phyloP scores from a whole-genome alignment of 306 rosid species.

The Erythrophleum fordii region DNA sequence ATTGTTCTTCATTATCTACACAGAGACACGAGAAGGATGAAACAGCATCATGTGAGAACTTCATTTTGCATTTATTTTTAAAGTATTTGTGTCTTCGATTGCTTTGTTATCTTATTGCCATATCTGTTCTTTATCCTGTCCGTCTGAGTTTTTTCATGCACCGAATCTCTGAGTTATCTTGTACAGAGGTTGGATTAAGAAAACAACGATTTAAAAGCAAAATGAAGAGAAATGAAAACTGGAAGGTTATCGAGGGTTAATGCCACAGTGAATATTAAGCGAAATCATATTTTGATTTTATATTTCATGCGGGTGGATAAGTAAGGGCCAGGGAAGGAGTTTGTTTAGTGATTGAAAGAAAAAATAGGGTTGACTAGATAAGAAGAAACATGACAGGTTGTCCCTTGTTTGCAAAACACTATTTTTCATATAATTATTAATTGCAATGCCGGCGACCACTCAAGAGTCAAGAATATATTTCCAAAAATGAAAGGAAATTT shows the following conservation, averaged over 20 bases:
- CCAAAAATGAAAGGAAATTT: not conserved
- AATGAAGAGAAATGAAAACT: not conserved
- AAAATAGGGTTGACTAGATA: not conserved
- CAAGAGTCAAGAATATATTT: not conserved
- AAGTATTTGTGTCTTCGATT: not conserved
- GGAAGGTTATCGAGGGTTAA: not conserved
- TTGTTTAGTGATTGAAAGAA: not conserved
- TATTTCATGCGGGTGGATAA: not conserved
- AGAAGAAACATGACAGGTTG: not conserved
- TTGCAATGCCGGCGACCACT: not conserved
- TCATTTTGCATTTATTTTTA: not conserved
- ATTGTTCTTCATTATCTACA: not conserved
- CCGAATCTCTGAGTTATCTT: no score
- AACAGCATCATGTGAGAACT: not conserved
- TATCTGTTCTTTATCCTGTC: not conserved
- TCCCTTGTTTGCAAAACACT: not conserved
- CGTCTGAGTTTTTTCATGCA: not conserved
- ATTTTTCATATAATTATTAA: not conserved
- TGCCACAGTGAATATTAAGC: not conserved
- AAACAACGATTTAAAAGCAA: no score
- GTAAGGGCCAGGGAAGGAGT: not conserved
- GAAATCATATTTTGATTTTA: not conserved
- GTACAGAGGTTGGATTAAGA: not conserved
- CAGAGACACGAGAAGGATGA: not conserved
- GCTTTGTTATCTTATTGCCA: not conserved